Evolutionary conservation across 768 basidiomycete species (phyloP).

Genomic region (Lepiota subincarnata): DNA sequence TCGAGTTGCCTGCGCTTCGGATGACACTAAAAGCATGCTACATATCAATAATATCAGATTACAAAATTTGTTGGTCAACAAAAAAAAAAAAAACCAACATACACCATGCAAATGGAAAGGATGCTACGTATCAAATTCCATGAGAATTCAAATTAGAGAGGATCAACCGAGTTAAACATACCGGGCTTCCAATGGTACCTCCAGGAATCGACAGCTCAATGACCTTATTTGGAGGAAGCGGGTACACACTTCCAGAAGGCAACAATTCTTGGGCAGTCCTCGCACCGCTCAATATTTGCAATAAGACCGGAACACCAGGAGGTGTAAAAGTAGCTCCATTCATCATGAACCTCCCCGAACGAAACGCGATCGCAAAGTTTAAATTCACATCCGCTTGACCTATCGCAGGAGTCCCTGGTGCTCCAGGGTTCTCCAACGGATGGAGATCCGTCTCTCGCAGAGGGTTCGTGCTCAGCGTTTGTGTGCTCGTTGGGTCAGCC

Average conservation of each 20-base stretch:
- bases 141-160: not conserved
- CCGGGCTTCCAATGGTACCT: constrained; percentile 16
- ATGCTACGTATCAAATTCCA: constrained; percentile 20
- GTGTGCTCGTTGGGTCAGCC: constrained; percentile 27
- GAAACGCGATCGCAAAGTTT: constrained; percentile 16
- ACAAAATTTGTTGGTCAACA: not conserved
- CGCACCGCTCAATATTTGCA: too few species aligned
- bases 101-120: constrained; percentile 48
- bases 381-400: constrained; percentile 29
- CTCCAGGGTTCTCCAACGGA: not conserved
- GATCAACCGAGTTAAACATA: not conserved
- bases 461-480: not conserved
- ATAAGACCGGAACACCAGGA: too few species aligned
- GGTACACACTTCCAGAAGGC: too few species aligned
- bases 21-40: constrained; percentile 40
- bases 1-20: constrained; percentile 30
- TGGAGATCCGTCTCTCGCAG: not conserved
- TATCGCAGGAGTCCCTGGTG: constrained; percentile 24
- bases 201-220: constrained; percentile 35
- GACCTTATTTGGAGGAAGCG: too few species aligned
- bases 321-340: too few species aligned
- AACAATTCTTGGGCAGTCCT: too few species aligned
- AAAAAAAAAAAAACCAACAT: constrained; percentile 19
- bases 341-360: constrained; percentile 23
- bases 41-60: not conserved